Conservation (phyloP, 2,329 filamentous ascomycete genomes). For the Alternaria arborescens region DNA sequence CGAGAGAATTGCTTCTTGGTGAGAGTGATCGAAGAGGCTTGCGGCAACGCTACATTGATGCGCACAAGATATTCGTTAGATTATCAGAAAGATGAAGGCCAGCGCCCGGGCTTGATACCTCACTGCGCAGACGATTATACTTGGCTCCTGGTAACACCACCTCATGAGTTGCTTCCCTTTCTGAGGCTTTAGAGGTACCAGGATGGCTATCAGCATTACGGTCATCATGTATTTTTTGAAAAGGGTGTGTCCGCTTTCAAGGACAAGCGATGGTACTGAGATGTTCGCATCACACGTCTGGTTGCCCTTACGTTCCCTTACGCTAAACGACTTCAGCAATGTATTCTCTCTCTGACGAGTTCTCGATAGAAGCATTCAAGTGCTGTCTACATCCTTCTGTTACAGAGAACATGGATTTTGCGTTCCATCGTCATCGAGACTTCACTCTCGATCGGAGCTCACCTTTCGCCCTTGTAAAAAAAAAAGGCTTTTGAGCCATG, state of each 20-base stretch:
- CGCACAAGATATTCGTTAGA: neutral
- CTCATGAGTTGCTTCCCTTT: neutral
- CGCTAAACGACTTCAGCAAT: neutral
- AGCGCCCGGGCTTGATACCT: neutral
- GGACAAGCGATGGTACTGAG: neutral
- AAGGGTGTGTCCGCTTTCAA: neutral
- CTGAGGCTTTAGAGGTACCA: neutral
- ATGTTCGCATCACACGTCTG: neutral
- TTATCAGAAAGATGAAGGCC: neutral
- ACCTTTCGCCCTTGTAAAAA: neutral
- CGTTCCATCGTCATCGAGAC: neutral
- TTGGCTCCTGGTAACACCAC: neutral
- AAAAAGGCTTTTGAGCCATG: neutral
- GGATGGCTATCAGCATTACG: no score
- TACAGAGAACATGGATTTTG: neutral
- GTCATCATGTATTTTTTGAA: neutral
- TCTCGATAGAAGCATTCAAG: neutral
- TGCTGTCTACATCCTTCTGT: neutral
- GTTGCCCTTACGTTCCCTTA: neutral
- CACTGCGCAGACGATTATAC: neutral
- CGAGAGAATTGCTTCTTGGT: neutral
- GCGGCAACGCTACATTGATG: neutral
- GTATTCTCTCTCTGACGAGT: neutral
- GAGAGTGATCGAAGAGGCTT: neutral
- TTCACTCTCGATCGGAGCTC: neutral